These are phyloP conservation scores for Colletotrichum chrysophilum DNA, from an alignment of 2,329 filamentous ascomycete genomes.

Conservation along the genomic window DNA sequence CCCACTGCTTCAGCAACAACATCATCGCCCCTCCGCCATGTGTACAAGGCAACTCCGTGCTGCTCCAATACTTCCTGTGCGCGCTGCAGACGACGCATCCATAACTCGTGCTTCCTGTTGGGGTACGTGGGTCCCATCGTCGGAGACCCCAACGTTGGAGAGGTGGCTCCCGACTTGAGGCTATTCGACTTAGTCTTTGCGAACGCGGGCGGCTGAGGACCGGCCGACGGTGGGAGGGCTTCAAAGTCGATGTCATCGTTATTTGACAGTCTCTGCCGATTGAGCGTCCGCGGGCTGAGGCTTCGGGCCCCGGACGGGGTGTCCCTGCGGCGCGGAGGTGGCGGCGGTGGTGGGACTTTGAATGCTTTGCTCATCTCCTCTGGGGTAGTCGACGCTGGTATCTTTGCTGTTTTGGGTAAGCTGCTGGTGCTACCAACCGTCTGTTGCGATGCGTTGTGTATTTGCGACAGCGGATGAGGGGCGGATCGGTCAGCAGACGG, in stretches of 20 bases:
- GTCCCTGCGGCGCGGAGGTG: conserved; percentile 51
- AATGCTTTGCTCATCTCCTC: conserved; percentile 8
- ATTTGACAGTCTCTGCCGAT: conserved; percentile 34
- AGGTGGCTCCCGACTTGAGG: conserved; percentile 32
- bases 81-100: conserved; percentile 69
- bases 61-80: conserved; percentile 68
- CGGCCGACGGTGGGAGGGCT: conserved; percentile 37
- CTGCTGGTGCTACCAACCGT: conserved; percentile 26
- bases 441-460: conserved; percentile 44
- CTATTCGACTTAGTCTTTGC: conserved; percentile 30
- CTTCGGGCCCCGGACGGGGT: conserved; percentile 40
- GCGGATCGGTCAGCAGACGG: conserved; percentile 27
- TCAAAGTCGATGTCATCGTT: conserved; percentile 50
- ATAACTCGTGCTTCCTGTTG: conserved; percentile 76
- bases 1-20: conserved; percentile 69
- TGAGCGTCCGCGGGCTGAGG: conserved; percentile 35
- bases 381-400: not conserved
- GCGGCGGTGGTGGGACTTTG: conserved; percentile 43
- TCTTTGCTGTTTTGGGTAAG: not conserved
- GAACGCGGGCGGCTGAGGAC: conserved; percentile 22
- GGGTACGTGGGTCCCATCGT: conserved; percentile 33
- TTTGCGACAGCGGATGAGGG: conserved; percentile 45
- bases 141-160: conserved; percentile 38
- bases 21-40: conserved; percentile 76
- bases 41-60: conserved; percentile 71